Evolutionary conservation across 177 flowering plant genomes (phyloP), one percentile per base, ranked within the genome.

Genomic region (Telopea speciosissima): DNA sequence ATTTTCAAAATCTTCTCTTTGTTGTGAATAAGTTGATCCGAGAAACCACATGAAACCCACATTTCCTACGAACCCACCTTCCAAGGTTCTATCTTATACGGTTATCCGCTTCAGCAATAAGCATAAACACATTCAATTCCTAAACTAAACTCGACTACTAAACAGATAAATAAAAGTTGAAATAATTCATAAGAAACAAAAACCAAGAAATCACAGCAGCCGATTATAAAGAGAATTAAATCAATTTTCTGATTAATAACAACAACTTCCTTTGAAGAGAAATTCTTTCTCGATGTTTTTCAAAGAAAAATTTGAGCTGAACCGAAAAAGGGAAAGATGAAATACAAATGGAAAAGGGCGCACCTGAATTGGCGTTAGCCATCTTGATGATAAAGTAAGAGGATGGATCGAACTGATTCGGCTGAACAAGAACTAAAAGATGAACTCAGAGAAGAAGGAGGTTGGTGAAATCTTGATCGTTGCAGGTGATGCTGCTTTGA

Each of bases 331-430:
- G 14, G 65, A 36, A 26, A 9, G 24, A 49, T 40, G 12, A 24
- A 64, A 59, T 25, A 31, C 40, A 6, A 52, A 67, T 24, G 66
- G 40, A 33, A 54, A 65, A n/a, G 19, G 62, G 58, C 65, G 45
- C 65, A 79, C 82, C 82, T 71, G 73, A 63, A 58, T 54, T 69
- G 40, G 66, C 33, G 60, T 68, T 71, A 58, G 71, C 36, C 82
- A 76, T 76, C 67, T 67, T 70, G 76, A 67, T 8, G 21, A 25
- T n/a, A 63, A 63, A 24, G 24, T 24, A 28, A 24, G 21, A 28
- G 26, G 49, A 22, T 24, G 26, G 49, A 22, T 24, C 61, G 19
- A 6, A 28, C 19, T 17, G n/a, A 17, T 16, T 14, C 19, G 3
- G 44, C 28, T 24, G 52, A 63, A 21, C 42, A 28, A 31, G 69